Percentiles rank a stretch among this genome's conserved stretches.
Evolutionary conservation across 192 early-diverging fungal genomes (phyloP).

Genomic region (Podochytrium sp.): DNA sequence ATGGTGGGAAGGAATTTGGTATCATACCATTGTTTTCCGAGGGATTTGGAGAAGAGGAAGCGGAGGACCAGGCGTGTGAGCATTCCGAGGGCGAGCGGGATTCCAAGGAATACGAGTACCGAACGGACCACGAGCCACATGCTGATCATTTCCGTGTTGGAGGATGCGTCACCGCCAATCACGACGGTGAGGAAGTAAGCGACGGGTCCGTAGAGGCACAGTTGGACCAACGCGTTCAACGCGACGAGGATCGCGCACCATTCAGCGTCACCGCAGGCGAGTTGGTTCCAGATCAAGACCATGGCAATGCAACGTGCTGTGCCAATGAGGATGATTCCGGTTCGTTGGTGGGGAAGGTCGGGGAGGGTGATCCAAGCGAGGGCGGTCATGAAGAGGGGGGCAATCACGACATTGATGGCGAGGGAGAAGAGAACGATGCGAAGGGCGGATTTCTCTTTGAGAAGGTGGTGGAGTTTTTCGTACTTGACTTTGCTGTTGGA

Average conservation of each 20-base stretch:
- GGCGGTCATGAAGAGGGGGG: slow-evolving; percentile 67
- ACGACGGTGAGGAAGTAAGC: slow-evolving; percentile 61
- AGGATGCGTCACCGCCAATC: no score
- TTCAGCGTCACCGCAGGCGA: slow-evolving; percentile 66
- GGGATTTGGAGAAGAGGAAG: slow-evolving; percentile 10
- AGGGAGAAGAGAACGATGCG: slow-evolving; percentile 52
- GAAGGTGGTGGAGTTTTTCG: slow-evolving; percentile 36
- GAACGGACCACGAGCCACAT: slow-evolving; percentile 54
- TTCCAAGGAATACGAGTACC: slow-evolving; percentile 71
- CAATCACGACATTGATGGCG: slow-evolving; percentile 70
- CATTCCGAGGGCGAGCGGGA: slow-evolving; percentile 63
- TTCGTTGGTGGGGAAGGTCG: slow-evolving; percentile 67
- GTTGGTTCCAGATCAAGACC: slow-evolving; percentile 78
- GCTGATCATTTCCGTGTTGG: slow-evolving; percentile 35
- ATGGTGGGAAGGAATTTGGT: slow-evolving; percentile 57
- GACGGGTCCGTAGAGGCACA: slow-evolving; percentile 65
- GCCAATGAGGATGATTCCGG: slow-evolving; percentile 63
- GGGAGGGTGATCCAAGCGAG: slow-evolving; percentile 71
- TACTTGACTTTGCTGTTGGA: slow-evolving; percentile 46
- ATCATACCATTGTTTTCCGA: slow-evolving; percentile 54
- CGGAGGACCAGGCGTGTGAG: slow-evolving; percentile 55
- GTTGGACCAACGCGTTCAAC: slow-evolving; percentile 70
- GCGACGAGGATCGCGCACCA: slow-evolving; percentile 75
- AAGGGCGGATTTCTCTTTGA: slow-evolving; percentile 5
- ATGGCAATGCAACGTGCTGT: slow-evolving; percentile 74